Evolutionary conservation across 2,329 filamentous ascomycete genomes (phyloP).

Genomic region (Aureobasidium uvarum): DNA sequence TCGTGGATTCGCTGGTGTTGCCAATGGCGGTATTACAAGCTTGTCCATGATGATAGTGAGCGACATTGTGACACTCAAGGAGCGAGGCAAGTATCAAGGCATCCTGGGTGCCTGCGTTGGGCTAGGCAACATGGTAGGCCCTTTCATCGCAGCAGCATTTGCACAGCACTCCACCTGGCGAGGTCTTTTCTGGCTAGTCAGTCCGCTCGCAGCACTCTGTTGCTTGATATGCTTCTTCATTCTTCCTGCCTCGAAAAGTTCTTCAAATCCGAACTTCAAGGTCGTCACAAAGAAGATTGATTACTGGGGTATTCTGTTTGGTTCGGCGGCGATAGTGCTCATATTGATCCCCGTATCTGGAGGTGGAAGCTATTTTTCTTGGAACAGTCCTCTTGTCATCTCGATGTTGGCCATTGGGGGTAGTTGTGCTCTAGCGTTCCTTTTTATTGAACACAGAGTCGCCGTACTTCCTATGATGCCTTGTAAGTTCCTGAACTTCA

Average conservation of each 20-base stretch:
- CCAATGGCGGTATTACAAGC: conserved; percentile 59
- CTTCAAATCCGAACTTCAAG: conserved; percentile 48
- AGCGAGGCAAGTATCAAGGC: conserved; percentile 55
- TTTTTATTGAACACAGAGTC: conserved; percentile 57
- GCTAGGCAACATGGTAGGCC: conserved; percentile 49
- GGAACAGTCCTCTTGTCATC: conserved; percentile 58
- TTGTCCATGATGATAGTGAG: conserved; percentile 62
- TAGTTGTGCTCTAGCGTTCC: conserved; percentile 49
- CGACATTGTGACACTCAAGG: conserved; percentile 59
- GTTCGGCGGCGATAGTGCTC: conserved; percentile 57
- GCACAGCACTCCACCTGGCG: conserved; percentile 47
- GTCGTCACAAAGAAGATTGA: conserved; percentile 58
- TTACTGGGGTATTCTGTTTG: conserved; percentile 55
- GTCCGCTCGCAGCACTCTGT: conserved; percentile 51
- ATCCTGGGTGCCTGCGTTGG: conserved; percentile 49
- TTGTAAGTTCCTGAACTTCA: neutral
- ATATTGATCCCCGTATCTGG: conserved; percentile 64
- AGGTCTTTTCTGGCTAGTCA: conserved; percentile 52
- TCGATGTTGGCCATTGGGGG: conserved; percentile 56
- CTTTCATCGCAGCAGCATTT: conserved; percentile 50
- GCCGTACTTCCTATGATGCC: conserved; percentile 55
- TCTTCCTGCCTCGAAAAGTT: conserved; percentile 54
- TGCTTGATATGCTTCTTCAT: conserved; percentile 47
- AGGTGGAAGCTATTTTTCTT: conserved; percentile 51
- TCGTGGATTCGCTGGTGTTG: conserved; percentile 60